Base-by-base conservation (phyloP, 2,329 filamentous ascomycete species). In the Zelopaecilomyces penicillatus region DNA sequence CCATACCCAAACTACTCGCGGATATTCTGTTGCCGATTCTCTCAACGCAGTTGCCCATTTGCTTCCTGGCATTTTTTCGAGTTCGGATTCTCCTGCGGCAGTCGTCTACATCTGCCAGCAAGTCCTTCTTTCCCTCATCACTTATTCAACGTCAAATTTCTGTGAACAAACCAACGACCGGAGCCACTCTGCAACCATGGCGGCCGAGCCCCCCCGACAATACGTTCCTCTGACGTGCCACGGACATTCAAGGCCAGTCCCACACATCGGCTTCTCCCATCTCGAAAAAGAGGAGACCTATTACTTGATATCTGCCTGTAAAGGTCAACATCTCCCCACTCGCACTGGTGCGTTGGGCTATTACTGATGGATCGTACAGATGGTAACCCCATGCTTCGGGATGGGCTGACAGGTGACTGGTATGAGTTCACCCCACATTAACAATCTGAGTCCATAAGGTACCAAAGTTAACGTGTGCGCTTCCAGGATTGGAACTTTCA, bases 321-420 rank as follows among this genome's bases (percentile, higher is more conserved):
- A 95, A 75, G 85, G 85, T 87, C 30, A 33, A 11, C n/a, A 4
- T 19, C 26, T n/a, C 30, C 8, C 9, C 8, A 34, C 8, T 34
- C 8, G 32, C 19, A 19, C 48, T 50, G 34, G 37, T 33, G 37
- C 31, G 43, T 39, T 43, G 19, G 19, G 19, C 19, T 19, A 19
- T 37, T 36, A 42, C 45, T 45, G 47, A 48, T 54, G 12, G 35
- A 34, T 28, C n/a, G 12, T 47, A 44, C 64, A 90, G 93, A 98
- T 73, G 91, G 91, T 60, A 97, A 97, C 64, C 93, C 93, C 41
- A 97, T 97, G 90, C 84, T 98, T 56, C 87, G 93, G 53, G 88
- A 97, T 69, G 93, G 93, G 51, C 78, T 94, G 50, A 98, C 91
- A 39, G 93, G 93, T 47, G 90, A 96, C 65, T 96, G 90, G 86